These are phyloP conservation scores for Vicia villosa DNA, from an alignment of 306 rosid genomes.

Conservation along the genomic window DNA sequence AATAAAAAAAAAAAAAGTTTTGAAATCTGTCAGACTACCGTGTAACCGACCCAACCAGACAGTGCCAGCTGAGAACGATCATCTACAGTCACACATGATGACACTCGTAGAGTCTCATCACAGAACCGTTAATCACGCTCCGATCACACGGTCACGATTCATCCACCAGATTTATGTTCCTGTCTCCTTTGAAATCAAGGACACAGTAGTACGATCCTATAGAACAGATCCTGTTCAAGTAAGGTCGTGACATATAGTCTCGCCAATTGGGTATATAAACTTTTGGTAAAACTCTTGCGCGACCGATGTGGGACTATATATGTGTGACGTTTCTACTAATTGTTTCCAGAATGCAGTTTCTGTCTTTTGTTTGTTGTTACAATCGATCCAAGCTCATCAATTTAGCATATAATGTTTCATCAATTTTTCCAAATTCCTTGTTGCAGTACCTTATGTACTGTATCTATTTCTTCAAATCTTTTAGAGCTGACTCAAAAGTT, in stretches of 20 bases:
- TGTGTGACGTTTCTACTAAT: no score
- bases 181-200: no score
- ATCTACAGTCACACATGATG: neutral
- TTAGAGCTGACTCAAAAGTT: neutral
- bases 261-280: no score
- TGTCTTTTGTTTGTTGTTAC: no score
- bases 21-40: neutral
- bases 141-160: neutral
- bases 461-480: neutral
- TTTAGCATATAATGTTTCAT: neutral
- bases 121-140: conserved; percentile 12
- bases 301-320: no score
- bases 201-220: no score
- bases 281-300: no score
- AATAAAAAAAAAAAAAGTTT: no score
- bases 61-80: neutral
- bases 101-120: neutral
- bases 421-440: neutral
- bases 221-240: neutral
- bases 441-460: neutral
- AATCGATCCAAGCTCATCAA: neutral
- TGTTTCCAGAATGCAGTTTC: neutral
- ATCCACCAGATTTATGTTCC: neutral
- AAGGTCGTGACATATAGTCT: no score
- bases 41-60: neutral